Evolutionary conservation across 192 early-diverging fungal species (phyloP).

Genomic region (Entomortierella lignicola): DNA sequence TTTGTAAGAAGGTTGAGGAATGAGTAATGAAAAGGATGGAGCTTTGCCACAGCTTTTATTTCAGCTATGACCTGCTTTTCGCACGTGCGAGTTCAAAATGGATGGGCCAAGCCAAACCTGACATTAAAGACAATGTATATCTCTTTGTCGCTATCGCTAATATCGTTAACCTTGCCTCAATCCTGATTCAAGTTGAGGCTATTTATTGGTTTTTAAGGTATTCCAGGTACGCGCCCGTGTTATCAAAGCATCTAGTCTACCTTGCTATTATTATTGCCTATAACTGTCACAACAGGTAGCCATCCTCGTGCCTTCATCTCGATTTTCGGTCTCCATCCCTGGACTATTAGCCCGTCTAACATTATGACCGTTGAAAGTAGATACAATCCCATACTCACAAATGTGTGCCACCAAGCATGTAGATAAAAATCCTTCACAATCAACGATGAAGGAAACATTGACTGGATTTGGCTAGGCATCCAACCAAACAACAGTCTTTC

Average conservation of each 20-base stretch:
- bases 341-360: conserved; percentile 42
- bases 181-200: too few species aligned
- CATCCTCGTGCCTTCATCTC: conserved; percentile 30
- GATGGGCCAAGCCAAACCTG: too few species aligned
- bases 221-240: too few species aligned
- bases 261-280: neutral
- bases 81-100: too few species aligned
- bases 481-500: conserved; percentile 15
- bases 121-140: too few species aligned
- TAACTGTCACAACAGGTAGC: conserved; percentile 30
- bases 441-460: conserved; percentile 3
- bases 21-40: neutral
- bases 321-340: conserved; percentile 42
- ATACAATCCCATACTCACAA: conserved; percentile 68
- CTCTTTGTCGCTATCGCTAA: too few species aligned
- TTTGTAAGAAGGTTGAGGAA: too few species aligned
- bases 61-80: too few species aligned
- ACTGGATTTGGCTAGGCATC: neutral
- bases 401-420: conserved; percentile 74
- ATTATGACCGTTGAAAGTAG: conserved; percentile 68
- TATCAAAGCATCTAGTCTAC: neutral
- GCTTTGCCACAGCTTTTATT: too few species aligned
- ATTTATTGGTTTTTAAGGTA: too few species aligned
- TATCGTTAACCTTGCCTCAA: too few species aligned
- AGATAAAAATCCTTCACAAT: conserved; percentile 61